These are phyloP conservation scores for Lepidopterella palustris DNA, from an alignment of 495 filamentous ascomycete species.

Conservation along the genomic window DNA sequence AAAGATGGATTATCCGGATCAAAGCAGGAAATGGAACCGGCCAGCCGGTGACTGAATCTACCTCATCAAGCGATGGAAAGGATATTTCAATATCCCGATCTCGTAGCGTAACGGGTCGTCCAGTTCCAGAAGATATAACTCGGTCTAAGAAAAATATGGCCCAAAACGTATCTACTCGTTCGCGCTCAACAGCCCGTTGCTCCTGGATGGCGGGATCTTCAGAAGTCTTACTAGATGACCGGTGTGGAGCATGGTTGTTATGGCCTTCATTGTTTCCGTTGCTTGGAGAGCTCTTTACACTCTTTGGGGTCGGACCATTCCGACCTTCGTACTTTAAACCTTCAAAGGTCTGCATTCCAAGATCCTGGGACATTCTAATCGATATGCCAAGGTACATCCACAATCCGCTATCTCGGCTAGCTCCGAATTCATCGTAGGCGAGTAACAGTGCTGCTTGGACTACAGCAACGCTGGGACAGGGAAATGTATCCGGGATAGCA, in stretches of 20 bases:
- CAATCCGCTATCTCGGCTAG: slow-evolving; percentile 75
- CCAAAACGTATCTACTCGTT: slow-evolving; percentile 79
- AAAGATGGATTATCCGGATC: slow-evolving; percentile 75
- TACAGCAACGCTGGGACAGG: slow-evolving; percentile 70
- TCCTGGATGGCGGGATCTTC: slow-evolving; percentile 51
- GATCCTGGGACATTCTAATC: slow-evolving; percentile 79
- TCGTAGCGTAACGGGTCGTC: slow-evolving; percentile 59
- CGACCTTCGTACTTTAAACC: slow-evolving; percentile 64
- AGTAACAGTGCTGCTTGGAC: slow-evolving; percentile 74
- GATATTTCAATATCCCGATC: slow-evolving; percentile 75
- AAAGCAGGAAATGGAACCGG: slow-evolving; percentile 71
- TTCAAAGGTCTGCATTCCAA: slow-evolving; percentile 72
- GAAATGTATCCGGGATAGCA: slow-evolving; percentile 64
- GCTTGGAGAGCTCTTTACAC: slow-evolving; percentile 42
- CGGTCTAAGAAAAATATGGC: slow-evolving; percentile 79
- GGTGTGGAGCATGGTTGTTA: slow-evolving; percentile 19
- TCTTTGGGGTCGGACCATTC: slow-evolving; percentile 47
- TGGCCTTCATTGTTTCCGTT: slow-evolving; percentile 41
- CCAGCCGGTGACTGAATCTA: slow-evolving; percentile 52
- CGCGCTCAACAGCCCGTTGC: slow-evolving; percentile 50
- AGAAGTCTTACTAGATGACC: slow-evolving; percentile 32
- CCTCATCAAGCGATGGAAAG: slow-evolving; percentile 60
- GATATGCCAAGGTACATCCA: slow-evolving; percentile 87
- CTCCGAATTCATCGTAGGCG: slow-evolving; percentile 80
- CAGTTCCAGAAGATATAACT: slow-evolving; percentile 78